A percentile compares a stretch with the other conserved stretches of the same genome.
Conservation (phyloP, 257 asterid genomes). For the Agastache rugosa region DNA sequence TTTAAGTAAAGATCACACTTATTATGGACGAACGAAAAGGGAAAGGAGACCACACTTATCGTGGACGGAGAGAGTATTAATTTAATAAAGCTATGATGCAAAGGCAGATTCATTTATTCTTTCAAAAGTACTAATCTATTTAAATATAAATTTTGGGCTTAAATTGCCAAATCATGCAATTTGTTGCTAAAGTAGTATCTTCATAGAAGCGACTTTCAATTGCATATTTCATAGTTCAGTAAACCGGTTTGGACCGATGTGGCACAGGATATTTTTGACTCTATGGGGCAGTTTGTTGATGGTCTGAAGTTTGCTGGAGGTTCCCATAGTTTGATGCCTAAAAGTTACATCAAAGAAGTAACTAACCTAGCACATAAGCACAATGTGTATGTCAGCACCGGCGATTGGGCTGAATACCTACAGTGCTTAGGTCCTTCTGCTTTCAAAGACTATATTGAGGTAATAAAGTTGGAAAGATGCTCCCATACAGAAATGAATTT, state of each 20-base stretch:
- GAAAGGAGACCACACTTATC: too few species aligned
- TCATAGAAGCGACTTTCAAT: conserved; percentile 19
- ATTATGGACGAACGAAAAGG: too few species aligned
- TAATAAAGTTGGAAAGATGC: conserved; percentile 9
- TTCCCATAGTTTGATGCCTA: conserved; percentile 73
- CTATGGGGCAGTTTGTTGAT: conserved; percentile 89
- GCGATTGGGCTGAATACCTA: conserved; percentile 79
- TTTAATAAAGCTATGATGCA: not conserved
- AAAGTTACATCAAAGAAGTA: conserved; percentile 66
- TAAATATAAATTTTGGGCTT: not conserved
- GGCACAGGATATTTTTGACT: conserved; percentile 77
- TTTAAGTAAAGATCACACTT: too few species aligned
- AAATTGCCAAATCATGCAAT: conserved; percentile 3
- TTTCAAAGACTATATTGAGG: conserved; percentile 75
- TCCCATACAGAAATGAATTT: not conserved
- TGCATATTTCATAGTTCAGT: not conserved
- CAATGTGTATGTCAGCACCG: conserved; percentile 80
- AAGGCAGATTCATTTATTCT: not conserved
- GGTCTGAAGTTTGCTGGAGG: conserved; percentile 89
- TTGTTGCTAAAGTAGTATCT: not conserved
- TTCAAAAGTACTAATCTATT: not conserved
- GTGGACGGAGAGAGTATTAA: too few species aligned
- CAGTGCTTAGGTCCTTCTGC: conserved; percentile 70
- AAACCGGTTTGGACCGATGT: not conserved
- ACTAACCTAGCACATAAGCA: conserved; percentile 80